Conservation (phyloP, 2,329 filamentous ascomycete genomes). For the Cladosporium oxysporum region DNA sequence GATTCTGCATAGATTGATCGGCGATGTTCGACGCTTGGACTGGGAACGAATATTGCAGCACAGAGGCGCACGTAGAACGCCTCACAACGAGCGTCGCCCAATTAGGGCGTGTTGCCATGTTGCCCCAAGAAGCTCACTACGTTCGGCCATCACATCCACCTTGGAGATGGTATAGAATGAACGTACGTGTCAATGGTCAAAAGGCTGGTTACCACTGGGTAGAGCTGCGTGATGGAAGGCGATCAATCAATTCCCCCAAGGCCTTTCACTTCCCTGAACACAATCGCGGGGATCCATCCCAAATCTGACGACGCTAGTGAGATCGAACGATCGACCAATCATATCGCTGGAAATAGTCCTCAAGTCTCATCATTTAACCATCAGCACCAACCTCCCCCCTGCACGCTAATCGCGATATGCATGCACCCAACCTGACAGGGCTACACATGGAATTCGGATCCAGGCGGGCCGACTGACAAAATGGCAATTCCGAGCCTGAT, state of each 20-base stretch:
- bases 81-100: background rate
- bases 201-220: background rate
- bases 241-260: background rate
- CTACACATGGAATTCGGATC: background rate
- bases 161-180: background rate
- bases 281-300: background rate
- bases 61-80: background rate
- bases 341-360: background rate
- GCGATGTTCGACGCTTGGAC: constrained; percentile 13
- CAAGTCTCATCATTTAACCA: constrained; percentile 9
- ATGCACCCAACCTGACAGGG: constrained; percentile 2
- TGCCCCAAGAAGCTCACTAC: background rate
- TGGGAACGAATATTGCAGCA: background rate
- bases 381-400: constrained; percentile 1
- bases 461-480: background rate
- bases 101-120: background rate
- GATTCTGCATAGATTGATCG: background rate
- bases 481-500: background rate
- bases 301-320: background rate
- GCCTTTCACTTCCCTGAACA: background rate
- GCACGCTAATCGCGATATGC: background rate
- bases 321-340: constrained; percentile 15
- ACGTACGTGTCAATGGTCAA: background rate
- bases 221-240: background rate
- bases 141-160: background rate